Evolutionary conservation across 2,329 filamentous ascomycete genomes (phyloP), one percentile per base, ranked within the genome.

Genomic region (Hymenoscyphus fraxineus): DNA sequence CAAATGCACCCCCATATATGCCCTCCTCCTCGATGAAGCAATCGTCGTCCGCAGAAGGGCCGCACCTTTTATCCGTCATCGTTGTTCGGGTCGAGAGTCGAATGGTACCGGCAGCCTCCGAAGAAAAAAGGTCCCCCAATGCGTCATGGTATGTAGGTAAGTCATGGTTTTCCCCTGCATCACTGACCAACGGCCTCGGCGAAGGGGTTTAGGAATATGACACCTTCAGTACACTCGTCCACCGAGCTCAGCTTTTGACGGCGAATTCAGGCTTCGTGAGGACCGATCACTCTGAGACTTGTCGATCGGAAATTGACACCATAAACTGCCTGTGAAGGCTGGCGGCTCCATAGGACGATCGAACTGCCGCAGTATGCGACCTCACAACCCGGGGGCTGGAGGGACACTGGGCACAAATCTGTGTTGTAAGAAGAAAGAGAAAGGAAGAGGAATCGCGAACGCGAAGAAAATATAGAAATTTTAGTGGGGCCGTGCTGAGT

Each of bases 261-360:
- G 84, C 88, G 88, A 91, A 82, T 86, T 85, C 83, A 85, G 85
- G 85, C 83, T 82, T 80, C 80, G 65, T 79, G 78, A 81, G 80
- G 78, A 81, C 82, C 80, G 78, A 80, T 95, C 85, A 75, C 78
- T 97, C 89, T 96, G 78, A 91, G 89, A 95, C 88, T 91, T 95
- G 93, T 96, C 92, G 90, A 93, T 91, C 87, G 89, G 90, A 93
- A 82, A 92, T 90, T 88, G 84, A 90, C 89, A 93, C 86, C 90
- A 92, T 88, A 41, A 63, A 60, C 41, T 68, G 68, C 66, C 70
- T 58, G 62, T 72, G 61, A 73, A 71, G 70, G 75, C 70, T 69
- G 85, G 88, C 91, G 89, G 88, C 88, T 93, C 90, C 90, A 88
- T 92, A 77, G 78, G 80, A 71, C 85, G 87, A 92, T 91, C 90